Evolutionary conservation across 345 rosid genomes (phyloP), one percentile per base, ranked within the genome.

Genomic region (Schrenkiella parvula): DNA sequence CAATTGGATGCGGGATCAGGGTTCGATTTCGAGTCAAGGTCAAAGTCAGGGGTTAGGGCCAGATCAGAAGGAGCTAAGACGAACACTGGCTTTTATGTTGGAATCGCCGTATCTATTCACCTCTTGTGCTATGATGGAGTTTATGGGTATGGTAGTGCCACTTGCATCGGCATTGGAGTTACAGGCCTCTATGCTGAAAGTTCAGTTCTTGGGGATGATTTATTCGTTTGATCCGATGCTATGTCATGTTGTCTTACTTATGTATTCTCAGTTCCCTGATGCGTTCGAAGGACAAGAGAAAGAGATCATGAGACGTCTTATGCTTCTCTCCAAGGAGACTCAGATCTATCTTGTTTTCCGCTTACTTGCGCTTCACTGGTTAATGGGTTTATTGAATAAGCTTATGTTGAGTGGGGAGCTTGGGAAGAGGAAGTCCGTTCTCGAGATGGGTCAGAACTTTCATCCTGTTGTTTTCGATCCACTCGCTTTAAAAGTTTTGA

Each of bases 141-240:
- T 95, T 72, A 65, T 89, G 88, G 85, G 83, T 34, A 80, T 91
- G 92, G 80, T 95, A 57, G 83, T 89, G 77, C 97, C 97, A 0
- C 63, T 95, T 64, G 95, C 89, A 0, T 75, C 78, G 7, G 87
- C 87, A 34, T 72, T 95, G 84, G 98, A 88, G 67, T 84, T 95
- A 82, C 97, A 88, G 80, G 83, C 90, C 0, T 95, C 99, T 7
- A 88, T 91, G 95, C 60, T 95, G 82, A 95, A 84, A 80, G 96
- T 95, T 48, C 96, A 95, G 82, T 89, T 95, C 72, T 86, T 87
- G 50, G 87, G 93, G 64, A 84, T 91, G 95, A 83, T 95, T 66
- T 86, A 86, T 84, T 88, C 95, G 0, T 89, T 83, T 80, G 84
- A 91, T 86, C 96, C 95, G 2, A 38, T 89, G 75, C 72, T 89